phyloP scores from a whole-genome alignment of 495 filamentous ascomycete species.

The Talaromyces liani region DNA sequence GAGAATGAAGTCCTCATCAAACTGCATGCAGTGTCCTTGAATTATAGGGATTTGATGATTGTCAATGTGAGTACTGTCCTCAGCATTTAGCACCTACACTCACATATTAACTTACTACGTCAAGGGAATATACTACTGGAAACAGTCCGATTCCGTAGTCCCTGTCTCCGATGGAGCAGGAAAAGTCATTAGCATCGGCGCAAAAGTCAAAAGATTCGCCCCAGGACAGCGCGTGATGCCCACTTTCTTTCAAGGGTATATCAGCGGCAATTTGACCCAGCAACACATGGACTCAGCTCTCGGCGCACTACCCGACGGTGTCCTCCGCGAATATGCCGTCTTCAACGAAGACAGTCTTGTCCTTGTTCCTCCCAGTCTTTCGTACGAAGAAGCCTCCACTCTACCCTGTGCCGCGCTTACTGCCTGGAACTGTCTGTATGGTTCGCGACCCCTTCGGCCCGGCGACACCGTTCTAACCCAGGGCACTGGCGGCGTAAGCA shows the following conservation, averaged over 20 bases:
- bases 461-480: constrained; percentile 58
- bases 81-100: neutral
- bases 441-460: constrained; percentile 41
- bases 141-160: neutral
- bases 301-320: constrained; percentile 57
- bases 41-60: neutral
- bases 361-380: constrained; percentile 30
- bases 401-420: constrained; percentile 61
- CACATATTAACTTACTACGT: neutral
- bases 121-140: neutral
- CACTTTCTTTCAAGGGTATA: neutral
- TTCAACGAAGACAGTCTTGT: constrained; percentile 58
- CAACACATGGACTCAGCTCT: constrained; percentile 32
- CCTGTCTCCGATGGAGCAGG: constrained; percentile 32
- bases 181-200: constrained; percentile 31
- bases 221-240: constrained; percentile 35
- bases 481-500: constrained; percentile 53
- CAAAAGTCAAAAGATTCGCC: constrained; percentile 48
- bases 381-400: constrained; percentile 43
- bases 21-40: neutral
- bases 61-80: neutral
- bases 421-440: constrained; percentile 65
- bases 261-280: neutral
- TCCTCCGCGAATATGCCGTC: constrained; percentile 52
- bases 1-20: neutral